Base-by-base conservation (phyloP, 2,329 filamentous ascomycete species). In the Phyllosticta citribraziliensis region DNA sequence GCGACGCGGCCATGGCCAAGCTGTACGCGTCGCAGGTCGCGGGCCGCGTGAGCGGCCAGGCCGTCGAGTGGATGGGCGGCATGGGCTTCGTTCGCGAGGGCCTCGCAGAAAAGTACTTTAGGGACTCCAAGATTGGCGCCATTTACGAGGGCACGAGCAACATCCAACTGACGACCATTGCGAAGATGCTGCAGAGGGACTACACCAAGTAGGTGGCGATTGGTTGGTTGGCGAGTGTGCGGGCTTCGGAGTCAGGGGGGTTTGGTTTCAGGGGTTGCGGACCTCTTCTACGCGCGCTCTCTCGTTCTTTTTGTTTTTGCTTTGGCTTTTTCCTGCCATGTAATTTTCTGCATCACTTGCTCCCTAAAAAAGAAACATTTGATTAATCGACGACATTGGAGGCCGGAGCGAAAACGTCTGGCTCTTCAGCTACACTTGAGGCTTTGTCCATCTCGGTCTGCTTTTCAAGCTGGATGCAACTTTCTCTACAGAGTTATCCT, bases 51-150 rank as follows among this genome's bases (percentile, higher is more conserved):
- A 88, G 88, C 60, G 86, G 92, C 6, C 82, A 88, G 56, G 94
- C 93, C 0, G 85, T 99, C 27, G 94, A 99, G 78, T 99, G 94
- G 94, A 97, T 97, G 93, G 94, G 94, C 55, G 94, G 94, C 52
- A 97, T 99, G 94, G 94, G 94, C 54, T 99, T 99, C 69, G 94
- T 99, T 17, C 82, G 94, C 53, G 94, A 99, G 75, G 94, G 94
- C 0, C 85, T 96, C 62, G 94, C 94, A 0, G 94, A 99, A 84
- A 99, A 99, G 84, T 97, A 88, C 79, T 99, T 88, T 82, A 83
- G 94, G 55, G 94, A 99, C 74, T 94, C 89, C 82, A 99, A 97
- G 87, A 99, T 99, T 70, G 94, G 94, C 10, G 91, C 91, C 66
- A 97, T 97, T 68, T 97, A 97, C 73, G 93, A 97, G 79, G 94